Base-by-base conservation (phyloP, 1,284 basidiomycete genomes). In the Ustilago lituana region DNA sequence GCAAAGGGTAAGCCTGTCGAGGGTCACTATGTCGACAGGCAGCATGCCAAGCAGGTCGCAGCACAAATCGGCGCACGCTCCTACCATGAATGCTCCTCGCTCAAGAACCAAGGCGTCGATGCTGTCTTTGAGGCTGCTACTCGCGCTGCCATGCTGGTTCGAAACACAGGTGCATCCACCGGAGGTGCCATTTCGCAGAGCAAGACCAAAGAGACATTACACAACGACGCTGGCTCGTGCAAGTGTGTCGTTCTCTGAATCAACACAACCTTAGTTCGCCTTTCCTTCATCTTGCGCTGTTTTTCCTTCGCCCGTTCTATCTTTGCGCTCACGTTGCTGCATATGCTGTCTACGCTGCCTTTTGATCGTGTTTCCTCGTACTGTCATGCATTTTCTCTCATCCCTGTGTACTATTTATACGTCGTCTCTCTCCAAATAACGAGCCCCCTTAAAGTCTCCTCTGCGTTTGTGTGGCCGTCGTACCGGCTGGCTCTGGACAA, bases 41-140 rank as follows among this genome's bases (percentile, higher is more conserved):
- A 74, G 17, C 83, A 84, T 33, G 85, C 84, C 52, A 78, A 83
- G 71, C 54, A 50, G 40, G 62, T 69, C 7, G 67, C 65, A 11
- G 47, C 48, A 26, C 71, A 92, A 12, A 88, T 88, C 24, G 87
- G 87, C 2, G 88, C 87, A 8, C 52, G 73, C n/a, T 63, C 62
- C 6, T 79, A 79, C 47, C 72, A 74, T 62, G 77, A 79, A 45
- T 77, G 74, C 58, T 78, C 76, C 15, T 51, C 68, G 19, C 68
- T 79, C 46, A 71, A 71, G 33, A 79, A 79, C 56, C 76, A 79
- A 39, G 77, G 77, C 17, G 77, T 79, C 5, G 77, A 79, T 35
- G 69, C 70, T 8, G 63, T 79, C 33, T 79, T 79, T 44, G 77
- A 79, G 37, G 77, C 77, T 9, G 77, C 77, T 8, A 79, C 77